Conservation (phyloP, 1,284 basidiomycete species). For the Moesziomyces antarcticus region DNA sequence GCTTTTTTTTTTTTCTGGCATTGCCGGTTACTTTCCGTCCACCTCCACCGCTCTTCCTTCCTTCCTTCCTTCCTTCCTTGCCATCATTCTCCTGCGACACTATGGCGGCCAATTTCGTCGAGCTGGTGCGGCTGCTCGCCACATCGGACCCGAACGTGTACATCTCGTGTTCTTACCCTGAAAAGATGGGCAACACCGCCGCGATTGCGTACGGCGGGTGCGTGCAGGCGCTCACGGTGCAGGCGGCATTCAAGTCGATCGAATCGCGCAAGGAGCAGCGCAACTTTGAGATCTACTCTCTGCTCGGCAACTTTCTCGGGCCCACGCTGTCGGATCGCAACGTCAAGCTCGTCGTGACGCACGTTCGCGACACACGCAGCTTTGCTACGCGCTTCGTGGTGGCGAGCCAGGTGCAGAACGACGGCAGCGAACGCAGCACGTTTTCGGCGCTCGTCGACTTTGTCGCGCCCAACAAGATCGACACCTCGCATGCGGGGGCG, state of each 20-base stretch:
- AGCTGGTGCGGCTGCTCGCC: constrained; percentile 41
- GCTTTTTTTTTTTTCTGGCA: too few species aligned
- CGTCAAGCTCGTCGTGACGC: constrained; percentile 43
- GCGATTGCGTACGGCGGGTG: constrained; percentile 63
- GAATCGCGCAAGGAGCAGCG: constrained; percentile 15
- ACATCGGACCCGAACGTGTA: constrained; percentile 42
- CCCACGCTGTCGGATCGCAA: constrained; percentile 44
- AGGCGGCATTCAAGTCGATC: constrained; percentile 55
- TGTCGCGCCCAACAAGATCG: constrained; percentile 41
- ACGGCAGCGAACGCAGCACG: constrained; percentile 39
- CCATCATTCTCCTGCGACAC: background rate
- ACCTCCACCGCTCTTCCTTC: background rate
- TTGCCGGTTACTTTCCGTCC: background rate
- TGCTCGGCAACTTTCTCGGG: constrained; percentile 54
- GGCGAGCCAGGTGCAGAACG: constrained; percentile 33
- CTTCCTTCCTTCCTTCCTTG: background rate
- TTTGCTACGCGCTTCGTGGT: constrained; percentile 55
- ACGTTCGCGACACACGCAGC: constrained; percentile 53
- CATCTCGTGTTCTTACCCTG: constrained; percentile 39
- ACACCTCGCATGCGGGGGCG: constrained; percentile 14
- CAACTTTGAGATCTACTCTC: constrained; percentile 53
- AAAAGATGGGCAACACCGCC: constrained; percentile 55
- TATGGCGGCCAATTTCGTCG: constrained; percentile 47
- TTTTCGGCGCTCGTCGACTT: constrained; percentile 55
- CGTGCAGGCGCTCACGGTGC: constrained; percentile 42